Evolutionary conservation across 1,284 basidiomycete genomes (phyloP).

Genomic region (Grifola frondosa): DNA sequence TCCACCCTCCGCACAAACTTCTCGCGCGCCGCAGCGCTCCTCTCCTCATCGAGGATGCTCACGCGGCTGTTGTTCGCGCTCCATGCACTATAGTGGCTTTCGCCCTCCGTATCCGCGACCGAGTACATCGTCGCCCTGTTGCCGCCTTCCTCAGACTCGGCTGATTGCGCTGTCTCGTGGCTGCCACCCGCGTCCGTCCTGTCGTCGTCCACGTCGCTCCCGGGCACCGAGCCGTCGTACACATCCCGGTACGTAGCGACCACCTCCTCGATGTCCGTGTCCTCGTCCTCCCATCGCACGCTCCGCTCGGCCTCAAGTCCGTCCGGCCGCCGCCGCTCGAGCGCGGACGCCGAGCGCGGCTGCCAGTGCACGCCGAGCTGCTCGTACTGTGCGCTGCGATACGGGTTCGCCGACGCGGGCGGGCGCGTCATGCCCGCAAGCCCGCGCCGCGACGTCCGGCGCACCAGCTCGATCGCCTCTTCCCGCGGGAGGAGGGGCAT

Average conservation of each 20-base stretch:
- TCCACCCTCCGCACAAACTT: slow-evolving; percentile 51
- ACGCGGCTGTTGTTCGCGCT: slow-evolving; percentile 43
- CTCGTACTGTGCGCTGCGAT: slow-evolving; percentile 5
- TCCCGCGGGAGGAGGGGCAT: slow-evolving; percentile 34
- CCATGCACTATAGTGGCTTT: slow-evolving; percentile 45
- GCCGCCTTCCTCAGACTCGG: slow-evolving; percentile 10
- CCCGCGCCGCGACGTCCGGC: slow-evolving; percentile 21
- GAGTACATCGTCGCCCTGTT: slow-evolving; percentile 22
- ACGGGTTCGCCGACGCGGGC: slow-evolving; percentile 12
- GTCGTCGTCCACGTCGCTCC: slow-evolving; percentile 19
- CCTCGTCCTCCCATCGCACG: slow-evolving; percentile 20
- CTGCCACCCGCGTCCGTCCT: slow-evolving; percentile 16
- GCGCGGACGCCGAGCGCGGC: slow-evolving; percentile 24
- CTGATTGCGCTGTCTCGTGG: background rate
- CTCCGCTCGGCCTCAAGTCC: slow-evolving; percentile 21
- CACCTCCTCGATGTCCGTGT: slow-evolving; percentile 20
- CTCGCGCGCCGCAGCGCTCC: slow-evolving; percentile 48
- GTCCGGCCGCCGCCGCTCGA: slow-evolving; percentile 16
- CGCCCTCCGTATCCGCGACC: slow-evolving; percentile 27
- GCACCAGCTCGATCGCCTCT: slow-evolving; percentile 25
- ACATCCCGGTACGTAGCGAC: no score
- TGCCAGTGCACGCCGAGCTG: slow-evolving; percentile 22
- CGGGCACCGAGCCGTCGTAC: slow-evolving; percentile 14
- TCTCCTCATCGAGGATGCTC: slow-evolving; percentile 54
- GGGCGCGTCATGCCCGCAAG: slow-evolving; percentile 2